A percentile compares a stretch with the other conserved stretches of the same genome.
Conservation (phyloP, 2,329 filamentous ascomycete genomes). For the Pseudogymnoascus sp. region DNA sequence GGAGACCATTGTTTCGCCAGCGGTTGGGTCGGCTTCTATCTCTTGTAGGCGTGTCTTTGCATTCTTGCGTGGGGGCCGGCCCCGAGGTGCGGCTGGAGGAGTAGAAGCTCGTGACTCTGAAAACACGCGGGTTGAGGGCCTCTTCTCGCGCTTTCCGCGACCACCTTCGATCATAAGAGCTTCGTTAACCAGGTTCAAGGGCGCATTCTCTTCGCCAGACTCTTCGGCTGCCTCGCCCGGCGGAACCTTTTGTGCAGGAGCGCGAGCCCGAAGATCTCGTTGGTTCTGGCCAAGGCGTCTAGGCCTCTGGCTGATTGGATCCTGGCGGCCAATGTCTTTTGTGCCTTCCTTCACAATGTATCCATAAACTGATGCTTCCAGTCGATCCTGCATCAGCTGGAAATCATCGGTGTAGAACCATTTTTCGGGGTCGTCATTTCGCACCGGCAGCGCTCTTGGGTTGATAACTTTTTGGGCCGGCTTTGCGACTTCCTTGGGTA, state of each 20-base stretch:
- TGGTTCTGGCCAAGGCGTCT: constrained; percentile 12
- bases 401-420: constrained; percentile 9
- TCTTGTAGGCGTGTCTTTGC: constrained; percentile 5
- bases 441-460: background rate
- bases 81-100: constrained; percentile 16
- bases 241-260: constrained; percentile 9
- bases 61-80: background rate
- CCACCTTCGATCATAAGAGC: constrained; percentile 11
- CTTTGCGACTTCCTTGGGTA: background rate
- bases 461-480: background rate
- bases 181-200: background rate
- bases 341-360: constrained; percentile 54
- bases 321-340: constrained; percentile 50
- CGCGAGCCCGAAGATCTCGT: constrained; percentile 4
- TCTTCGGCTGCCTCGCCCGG: constrained; percentile 16
- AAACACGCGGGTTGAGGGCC: background rate
- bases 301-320: constrained; percentile 44
- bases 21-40: constrained; percentile 4
- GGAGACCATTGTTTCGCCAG: constrained; percentile 6
- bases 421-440: background rate
- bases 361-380: constrained; percentile 52
- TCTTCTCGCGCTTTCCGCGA: constrained; percentile 11
- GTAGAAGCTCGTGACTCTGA: constrained; percentile 17
- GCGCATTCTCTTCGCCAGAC: constrained; percentile 3
- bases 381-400: constrained; percentile 39